phyloP scores from a whole-genome alignment of 1,139 yeast species.

The Diutina rugosa region DNA sequence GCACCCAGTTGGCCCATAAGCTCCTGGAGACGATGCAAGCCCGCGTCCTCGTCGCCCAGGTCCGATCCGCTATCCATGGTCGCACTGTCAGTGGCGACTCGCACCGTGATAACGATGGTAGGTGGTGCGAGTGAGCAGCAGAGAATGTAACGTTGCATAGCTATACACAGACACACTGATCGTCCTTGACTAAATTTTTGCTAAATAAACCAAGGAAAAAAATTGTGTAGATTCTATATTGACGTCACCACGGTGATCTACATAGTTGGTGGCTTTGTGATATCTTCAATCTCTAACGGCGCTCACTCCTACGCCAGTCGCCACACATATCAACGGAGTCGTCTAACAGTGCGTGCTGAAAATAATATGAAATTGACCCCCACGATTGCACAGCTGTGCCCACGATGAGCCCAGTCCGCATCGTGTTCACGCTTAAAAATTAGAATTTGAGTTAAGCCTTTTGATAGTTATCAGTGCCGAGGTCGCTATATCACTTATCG shows the following conservation, averaged over 20 bases:
- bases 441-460: background rate
- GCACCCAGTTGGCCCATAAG: background rate
- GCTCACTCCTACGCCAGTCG: too few species aligned
- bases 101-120: background rate
- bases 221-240: background rate
- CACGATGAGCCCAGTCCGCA: background rate
- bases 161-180: too few species aligned
- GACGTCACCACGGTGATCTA: too few species aligned
- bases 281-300: too few species aligned
- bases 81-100: background rate
- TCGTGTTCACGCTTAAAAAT: background rate
- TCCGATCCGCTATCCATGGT: conserved; percentile 1
- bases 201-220: too few species aligned
- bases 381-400: background rate
- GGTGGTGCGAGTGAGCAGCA: background rate
- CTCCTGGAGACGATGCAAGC: background rate
- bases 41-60: background rate
- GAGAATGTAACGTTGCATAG: background rate
- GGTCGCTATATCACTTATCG: too few species aligned
- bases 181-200: too few species aligned
- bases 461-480: too few species aligned
- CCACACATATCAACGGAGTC: too few species aligned
- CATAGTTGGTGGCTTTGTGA: too few species aligned
- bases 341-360: background rate
- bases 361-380: background rate